These are phyloP conservation scores for Diaporthe capsici DNA, from an alignment of 2,329 filamentous ascomycete species.

Conservation along the genomic window DNA sequence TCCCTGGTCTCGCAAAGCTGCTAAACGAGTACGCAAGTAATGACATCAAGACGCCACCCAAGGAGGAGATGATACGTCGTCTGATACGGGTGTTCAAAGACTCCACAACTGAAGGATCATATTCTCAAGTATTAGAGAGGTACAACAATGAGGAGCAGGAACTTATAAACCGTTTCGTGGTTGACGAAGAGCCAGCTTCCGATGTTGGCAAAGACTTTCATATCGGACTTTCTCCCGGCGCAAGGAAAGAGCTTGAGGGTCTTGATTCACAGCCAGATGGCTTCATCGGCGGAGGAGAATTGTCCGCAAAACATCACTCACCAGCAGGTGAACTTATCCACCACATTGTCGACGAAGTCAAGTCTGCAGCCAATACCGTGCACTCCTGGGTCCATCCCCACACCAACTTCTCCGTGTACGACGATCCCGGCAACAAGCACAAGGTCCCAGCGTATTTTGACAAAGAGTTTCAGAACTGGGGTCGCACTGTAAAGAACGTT, in stretches of 20 bases:
- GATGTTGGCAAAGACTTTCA: neutral
- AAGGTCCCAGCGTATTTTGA: constrained; percentile 39
- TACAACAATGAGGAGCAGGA: neutral
- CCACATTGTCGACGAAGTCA: neutral
- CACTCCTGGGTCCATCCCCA: neutral
- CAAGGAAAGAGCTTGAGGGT: neutral
- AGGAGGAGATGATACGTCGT: constrained; percentile 2
- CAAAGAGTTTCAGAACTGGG: constrained; percentile 58
- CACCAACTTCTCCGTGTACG: neutral
- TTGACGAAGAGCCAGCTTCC: neutral
- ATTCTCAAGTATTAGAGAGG: neutral
- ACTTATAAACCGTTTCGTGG: neutral
- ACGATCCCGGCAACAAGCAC: neutral
- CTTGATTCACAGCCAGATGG: neutral
- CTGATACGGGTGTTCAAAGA: constrained; percentile 8
- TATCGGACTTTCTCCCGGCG: neutral
- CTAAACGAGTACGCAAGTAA: constrained; percentile 1
- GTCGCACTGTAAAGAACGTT: constrained; percentile 54
- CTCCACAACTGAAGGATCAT: neutral
- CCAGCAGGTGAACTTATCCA: neutral
- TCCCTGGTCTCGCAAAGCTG: neutral
- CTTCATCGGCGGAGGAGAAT: neutral
- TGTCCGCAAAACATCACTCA: neutral
- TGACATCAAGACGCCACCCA: neutral
- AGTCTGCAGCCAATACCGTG: neutral